These are phyloP conservation scores for Gamarada debralockiae DNA, from an alignment of 495 filamentous ascomycete genomes.

Conservation along the genomic window DNA sequence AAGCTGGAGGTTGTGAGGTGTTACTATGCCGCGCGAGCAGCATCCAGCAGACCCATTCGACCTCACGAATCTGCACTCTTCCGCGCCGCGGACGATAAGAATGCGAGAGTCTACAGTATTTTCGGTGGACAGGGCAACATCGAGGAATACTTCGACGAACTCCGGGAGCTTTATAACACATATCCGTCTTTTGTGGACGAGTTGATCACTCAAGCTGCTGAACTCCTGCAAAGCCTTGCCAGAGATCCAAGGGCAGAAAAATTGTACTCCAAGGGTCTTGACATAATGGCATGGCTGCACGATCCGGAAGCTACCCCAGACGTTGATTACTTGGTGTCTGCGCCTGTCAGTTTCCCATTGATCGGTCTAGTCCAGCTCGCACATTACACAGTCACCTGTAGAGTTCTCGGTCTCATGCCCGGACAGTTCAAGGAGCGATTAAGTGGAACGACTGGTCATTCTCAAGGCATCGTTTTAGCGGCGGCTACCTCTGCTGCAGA, in stretches of 20 bases:
- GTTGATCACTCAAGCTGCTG: slow-evolving; percentile 71
- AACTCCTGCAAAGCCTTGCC: slow-evolving; percentile 78
- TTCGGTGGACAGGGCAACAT: slow-evolving; percentile 99
- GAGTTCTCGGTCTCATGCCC: slow-evolving; percentile 79
- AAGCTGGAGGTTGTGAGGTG: slow-evolving; percentile 80
- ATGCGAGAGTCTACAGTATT: slow-evolving; percentile 80
- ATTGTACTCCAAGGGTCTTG: slow-evolving; percentile 91
- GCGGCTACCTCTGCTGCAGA: slow-evolving; percentile 86
- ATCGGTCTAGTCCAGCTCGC: slow-evolving; percentile 94
- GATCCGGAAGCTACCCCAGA: slow-evolving; percentile 86
- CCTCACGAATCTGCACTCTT: slow-evolving; percentile 90
- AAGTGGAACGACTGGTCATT: slow-evolving; percentile 90
- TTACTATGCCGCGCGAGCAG: slow-evolving; percentile 87
- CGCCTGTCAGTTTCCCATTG: slow-evolving; percentile 93
- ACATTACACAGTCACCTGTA: slow-evolving; percentile 91
- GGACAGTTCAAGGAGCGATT: slow-evolving; percentile 79
- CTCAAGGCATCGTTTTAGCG: slow-evolving; percentile 91
- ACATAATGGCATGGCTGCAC: slow-evolving; percentile 89
- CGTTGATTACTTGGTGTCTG: slow-evolving; percentile 91
- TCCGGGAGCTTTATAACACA: slow-evolving; percentile 83
- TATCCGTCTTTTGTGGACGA: slow-evolving; percentile 89
- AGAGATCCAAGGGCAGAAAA: slow-evolving; percentile 85
- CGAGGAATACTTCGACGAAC: slow-evolving; percentile 97
- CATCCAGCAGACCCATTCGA: slow-evolving; percentile 76
- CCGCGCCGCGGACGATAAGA: slow-evolving; percentile 75